A percentile compares a stretch with the other conserved stretches of the same genome.
phyloP scores from a whole-genome alignment of 1,284 basidiomycete species.

The Cutaneotrichosporon cyanovorans region DNA sequence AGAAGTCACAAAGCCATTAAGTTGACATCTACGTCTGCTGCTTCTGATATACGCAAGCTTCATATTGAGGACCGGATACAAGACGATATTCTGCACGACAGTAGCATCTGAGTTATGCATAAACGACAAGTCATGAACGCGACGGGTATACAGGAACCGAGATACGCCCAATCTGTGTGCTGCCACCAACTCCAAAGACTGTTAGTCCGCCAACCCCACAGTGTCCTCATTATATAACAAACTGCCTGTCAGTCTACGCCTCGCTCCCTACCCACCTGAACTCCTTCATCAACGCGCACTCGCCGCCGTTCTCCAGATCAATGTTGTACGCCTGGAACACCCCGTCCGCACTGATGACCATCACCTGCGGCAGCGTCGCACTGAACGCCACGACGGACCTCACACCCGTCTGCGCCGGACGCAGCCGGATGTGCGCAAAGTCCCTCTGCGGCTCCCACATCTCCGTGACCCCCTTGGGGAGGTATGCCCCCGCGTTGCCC shows the following conservation, averaged over 20 bases:
- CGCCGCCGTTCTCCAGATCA: constrained; percentile 91
- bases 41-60: too few relatives aligned
- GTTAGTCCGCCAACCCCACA: neutral
- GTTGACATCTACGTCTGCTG: too few relatives aligned
- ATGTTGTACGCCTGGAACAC: constrained; percentile 94
- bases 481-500: constrained; percentile 76
- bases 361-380: constrained; percentile 83
- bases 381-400: constrained; percentile 78
- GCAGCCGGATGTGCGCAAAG: constrained; percentile 85
- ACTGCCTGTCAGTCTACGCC: constrained; percentile 1
- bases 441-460: constrained; percentile 96
- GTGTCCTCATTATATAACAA: constrained; percentile 16
- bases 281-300: constrained; percentile 90
- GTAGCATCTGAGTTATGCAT: too few relatives aligned
- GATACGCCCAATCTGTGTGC: too few relatives aligned
- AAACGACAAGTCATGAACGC: too few relatives aligned
- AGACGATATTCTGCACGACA: too few relatives aligned
- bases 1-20: too few relatives aligned
- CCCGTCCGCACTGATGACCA: constrained; percentile 93
- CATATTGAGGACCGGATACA: too few relatives aligned
- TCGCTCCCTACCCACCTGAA: constrained; percentile 55
- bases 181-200: constrained; percentile 5
- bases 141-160: too few relatives aligned
- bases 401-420: constrained; percentile 59
- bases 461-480: constrained; percentile 84